Evolutionary conservation across 1,284 basidiomycete species (phyloP).

Genomic region (Waitea zeae): DNA sequence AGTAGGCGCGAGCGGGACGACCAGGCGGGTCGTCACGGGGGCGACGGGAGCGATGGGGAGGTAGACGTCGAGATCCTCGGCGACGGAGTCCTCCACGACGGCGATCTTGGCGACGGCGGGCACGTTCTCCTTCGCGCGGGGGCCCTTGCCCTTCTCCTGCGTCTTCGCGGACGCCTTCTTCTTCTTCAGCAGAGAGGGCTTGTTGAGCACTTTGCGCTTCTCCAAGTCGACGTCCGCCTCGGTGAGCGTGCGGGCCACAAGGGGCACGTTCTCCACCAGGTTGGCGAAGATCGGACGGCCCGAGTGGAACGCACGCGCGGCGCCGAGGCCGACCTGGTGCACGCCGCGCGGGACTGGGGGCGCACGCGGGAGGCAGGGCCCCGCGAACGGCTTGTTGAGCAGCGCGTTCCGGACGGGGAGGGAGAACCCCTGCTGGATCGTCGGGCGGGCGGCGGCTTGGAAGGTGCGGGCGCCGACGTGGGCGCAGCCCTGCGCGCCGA

Average conservation of each 20-base stretch:
- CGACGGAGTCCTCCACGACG: constrained; percentile 8
- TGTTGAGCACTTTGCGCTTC: constrained; percentile 23
- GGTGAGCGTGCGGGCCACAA: constrained; percentile 47
- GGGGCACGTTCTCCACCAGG: constrained; percentile 56
- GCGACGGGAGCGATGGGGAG: constrained; percentile 25
- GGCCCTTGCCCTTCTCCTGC: constrained; percentile 9
- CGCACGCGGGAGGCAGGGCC: constrained; percentile 30
- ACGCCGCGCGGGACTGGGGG: constrained; percentile 35
- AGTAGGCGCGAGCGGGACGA: constrained; percentile 58
- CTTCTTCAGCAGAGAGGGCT: constrained; percentile 16
- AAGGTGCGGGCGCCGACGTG: constrained; percentile 14
- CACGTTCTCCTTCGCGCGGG: constrained; percentile 5
- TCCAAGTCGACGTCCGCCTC: constrained; percentile 53
- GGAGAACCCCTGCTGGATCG: constrained; percentile 21
- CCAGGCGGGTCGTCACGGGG: constrained; percentile 42
- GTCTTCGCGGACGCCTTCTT: constrained; percentile 14
- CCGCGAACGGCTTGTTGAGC: constrained; percentile 22
- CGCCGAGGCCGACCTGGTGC: constrained; percentile 51
- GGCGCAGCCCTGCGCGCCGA: constrained; percentile 17
- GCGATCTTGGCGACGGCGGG: constrained; percentile 7
- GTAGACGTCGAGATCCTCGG: constrained; percentile 22
- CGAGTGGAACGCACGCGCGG: constrained; percentile 53
- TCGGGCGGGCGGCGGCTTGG: constrained; percentile 15
- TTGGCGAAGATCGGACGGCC: constrained; percentile 60
- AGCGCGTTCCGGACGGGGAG: constrained; percentile 28